Conservation (phyloP, 108 stramenopile species). For the Discostella pseudostelligera region DNA sequence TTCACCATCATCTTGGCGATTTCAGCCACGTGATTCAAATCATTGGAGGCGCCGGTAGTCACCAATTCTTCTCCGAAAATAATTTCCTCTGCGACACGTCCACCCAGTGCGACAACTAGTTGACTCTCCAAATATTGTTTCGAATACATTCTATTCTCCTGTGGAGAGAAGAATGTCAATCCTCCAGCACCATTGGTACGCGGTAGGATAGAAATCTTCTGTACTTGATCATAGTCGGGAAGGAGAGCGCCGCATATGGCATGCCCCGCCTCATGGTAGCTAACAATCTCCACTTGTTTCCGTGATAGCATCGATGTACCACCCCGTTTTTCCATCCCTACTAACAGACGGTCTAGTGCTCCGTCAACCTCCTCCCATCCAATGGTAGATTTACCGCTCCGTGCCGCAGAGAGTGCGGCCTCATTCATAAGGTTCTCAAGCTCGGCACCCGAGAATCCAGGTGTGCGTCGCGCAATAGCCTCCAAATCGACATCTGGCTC, state of each 20-base stretch:
- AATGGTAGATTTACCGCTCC: slow-evolving; percentile 71
- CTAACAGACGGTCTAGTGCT: slow-evolving; percentile 95
- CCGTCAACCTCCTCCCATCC: slow-evolving; percentile 93
- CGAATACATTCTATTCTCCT: slow-evolving; percentile 90
- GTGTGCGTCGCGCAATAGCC: slow-evolving; percentile 89
- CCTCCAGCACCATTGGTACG: slow-evolving; percentile 92
- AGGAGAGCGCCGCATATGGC: slow-evolving; percentile 91
- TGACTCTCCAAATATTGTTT: slow-evolving; percentile 92
- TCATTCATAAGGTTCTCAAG: slow-evolving; percentile 97
- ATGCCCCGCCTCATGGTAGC: slow-evolving; percentile 97
- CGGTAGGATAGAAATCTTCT: slow-evolving; percentile 97
- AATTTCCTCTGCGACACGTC: slow-evolving; percentile 96
- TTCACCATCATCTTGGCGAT: slow-evolving; percentile 95
- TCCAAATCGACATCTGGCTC: slow-evolving; percentile 92
- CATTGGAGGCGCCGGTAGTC: slow-evolving; percentile 96
- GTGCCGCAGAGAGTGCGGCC: slow-evolving; percentile 93
- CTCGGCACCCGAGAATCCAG: slow-evolving; percentile 96
- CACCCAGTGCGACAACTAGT: slow-evolving; percentile 93
- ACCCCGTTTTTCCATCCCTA: slow-evolving; percentile 94
- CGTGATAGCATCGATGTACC: slow-evolving; percentile 69
- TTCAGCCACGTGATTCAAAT: slow-evolving; percentile 93
- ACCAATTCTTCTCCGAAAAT: slow-evolving; percentile 94
- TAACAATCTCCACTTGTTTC: slow-evolving; percentile 81
- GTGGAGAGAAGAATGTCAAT: slow-evolving; percentile 93
- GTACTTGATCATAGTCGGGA: slow-evolving; percentile 92